Base-by-base conservation (phyloP, 2,329 filamentous ascomycete genomes). In the Pseudogymnoascus sp. region DNA sequence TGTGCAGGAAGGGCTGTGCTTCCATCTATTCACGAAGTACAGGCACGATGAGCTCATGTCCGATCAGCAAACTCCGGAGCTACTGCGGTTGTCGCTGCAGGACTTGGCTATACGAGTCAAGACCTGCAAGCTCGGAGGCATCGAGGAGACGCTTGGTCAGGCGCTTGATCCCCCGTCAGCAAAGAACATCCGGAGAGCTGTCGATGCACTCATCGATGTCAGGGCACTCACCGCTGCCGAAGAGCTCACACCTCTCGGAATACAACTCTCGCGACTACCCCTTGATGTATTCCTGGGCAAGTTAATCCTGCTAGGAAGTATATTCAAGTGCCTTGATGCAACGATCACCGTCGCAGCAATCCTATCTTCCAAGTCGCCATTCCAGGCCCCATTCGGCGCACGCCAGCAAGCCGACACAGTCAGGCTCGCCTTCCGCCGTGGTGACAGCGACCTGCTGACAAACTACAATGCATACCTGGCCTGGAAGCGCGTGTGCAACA, bases 71-170 rank as follows among this genome's bases (percentile, higher is more conserved):
- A 96, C 91, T 0, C 96, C 95, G 0, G 95, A 99, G 75, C 96
- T 99, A 86, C 84, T 99, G 41, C 89, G 95, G 0, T 80, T 99
- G 3, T 97, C 95, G 0, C 79, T 99, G 10, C 95, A 99, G 75
- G 95, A 99, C 72, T 81, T 99, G 10, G 92, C 96, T 4, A 93
- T 99, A 73, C 87, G 95, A 7, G 93, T 98, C 68, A 99, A 99
- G 77, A 96, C 97, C 53, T 99, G 93, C 80, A 96, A 96, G 72
- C 84, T 99, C 46, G 95, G 95, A 10, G 89, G 91, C 41, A 96
- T 98, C 62, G 93, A 98, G 73, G 86, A 93, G 69, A 97, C 93
- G 0, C 81, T 99, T 8, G 84, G 89, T 22, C 87, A 93, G 74
- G 95, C 95, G 3, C 81, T 99, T 14, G 95, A 99, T 72, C 89